Evolutionary conservation across 306 rosid species (phyloP), one percentile per base, ranked within the genome.

Genomic region (Malus domestica): DNA sequence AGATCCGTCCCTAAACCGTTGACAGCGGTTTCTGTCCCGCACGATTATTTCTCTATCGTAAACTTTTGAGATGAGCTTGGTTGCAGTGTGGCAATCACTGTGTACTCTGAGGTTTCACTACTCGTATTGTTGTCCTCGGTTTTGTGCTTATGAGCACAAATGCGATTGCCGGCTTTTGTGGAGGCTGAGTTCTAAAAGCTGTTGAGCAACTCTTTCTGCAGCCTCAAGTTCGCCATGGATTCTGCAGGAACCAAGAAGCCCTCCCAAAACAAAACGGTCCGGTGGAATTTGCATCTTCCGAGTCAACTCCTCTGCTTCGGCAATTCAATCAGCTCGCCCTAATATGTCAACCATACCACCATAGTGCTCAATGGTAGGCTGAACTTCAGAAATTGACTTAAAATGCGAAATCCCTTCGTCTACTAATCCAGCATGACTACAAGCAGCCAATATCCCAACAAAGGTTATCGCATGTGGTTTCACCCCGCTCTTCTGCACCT

Each of bases 111-210:
- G 84, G 75, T 80, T 80, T 80, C 46, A 79, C 81, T 19, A 72
- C 69, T 35, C 70, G 58, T 9, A 83, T 76, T 35, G 84, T 52
- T 10, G 79, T 80, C 67, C 76, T 70, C 11, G 84, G 81, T 29
- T 49, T 73, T 11, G 76, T 83, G 51, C 70, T 83, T 11, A 76
- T 4, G n/a, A 76, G 78, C 30, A 80, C 83, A 49, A 74, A 83
- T 58, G 78, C 86, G 64, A 74, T 83, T 10, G 80, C 79, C 45
- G 79, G 76, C 51, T 83, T 83, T 58, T 72, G 70, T 80, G 81
- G 29, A 79, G 81, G 76, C 70, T 18, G 52, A 27, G 27, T 27
- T 27, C 27, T 27, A 27, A 27, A 27, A 27, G 27, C 27, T 27
- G 27, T 27, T 27, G 27, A 27, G 27, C 27, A 27, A 27, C 27